These are phyloP conservation scores for Colletotrichum aenigma DNA, from an alignment of 2,329 filamentous ascomycete genomes.

Conservation along the genomic window DNA sequence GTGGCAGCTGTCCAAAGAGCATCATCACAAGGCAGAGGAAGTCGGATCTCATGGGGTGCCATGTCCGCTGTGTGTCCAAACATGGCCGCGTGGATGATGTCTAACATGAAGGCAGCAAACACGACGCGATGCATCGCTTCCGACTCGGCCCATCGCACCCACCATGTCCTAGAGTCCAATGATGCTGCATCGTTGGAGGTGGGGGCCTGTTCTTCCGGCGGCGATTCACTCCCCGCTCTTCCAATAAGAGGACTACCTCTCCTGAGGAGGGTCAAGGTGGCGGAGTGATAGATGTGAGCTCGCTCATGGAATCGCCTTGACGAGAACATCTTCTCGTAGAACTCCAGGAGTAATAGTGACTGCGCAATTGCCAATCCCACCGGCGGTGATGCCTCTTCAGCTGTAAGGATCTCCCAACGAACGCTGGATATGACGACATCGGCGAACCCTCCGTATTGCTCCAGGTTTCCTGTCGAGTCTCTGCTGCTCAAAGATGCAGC, in stretches of 20 bases:
- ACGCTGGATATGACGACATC: slow-evolving; percentile 72
- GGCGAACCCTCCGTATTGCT: slow-evolving; percentile 51
- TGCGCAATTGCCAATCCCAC: slow-evolving; percentile 91
- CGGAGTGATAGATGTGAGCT: slow-evolving; percentile 88
- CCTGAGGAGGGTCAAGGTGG: slow-evolving; percentile 83
- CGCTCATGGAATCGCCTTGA: slow-evolving; percentile 83
- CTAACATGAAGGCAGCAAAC: slow-evolving; percentile 88
- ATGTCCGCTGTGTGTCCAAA: slow-evolving; percentile 91
- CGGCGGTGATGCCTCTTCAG: slow-evolving; percentile 81
- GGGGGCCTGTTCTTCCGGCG: slow-evolving; percentile 62
- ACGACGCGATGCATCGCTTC: slow-evolving; percentile 87
- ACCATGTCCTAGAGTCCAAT: slow-evolving; percentile 61
- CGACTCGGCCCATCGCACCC: slow-evolving; percentile 87
- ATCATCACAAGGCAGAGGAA: slow-evolving; percentile 88
- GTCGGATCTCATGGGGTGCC: slow-evolving; percentile 86
- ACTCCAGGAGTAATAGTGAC: slow-evolving; percentile 79
- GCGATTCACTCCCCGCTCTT: slow-evolving; percentile 77
- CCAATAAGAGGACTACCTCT: slow-evolving; percentile 87
- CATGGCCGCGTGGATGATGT: slow-evolving; percentile 89
- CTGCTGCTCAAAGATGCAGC: slow-evolving; percentile 76
- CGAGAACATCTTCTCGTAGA: slow-evolving; percentile 92
- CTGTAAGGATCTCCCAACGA: slow-evolving; percentile 83
- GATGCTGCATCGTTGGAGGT: slow-evolving; percentile 22
- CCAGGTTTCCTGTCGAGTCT: slow-evolving; percentile 57
- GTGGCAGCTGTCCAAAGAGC: slow-evolving; percentile 83